Base-by-base conservation (phyloP, 148 eudicot species). In the Rhododendron molle region DNA sequence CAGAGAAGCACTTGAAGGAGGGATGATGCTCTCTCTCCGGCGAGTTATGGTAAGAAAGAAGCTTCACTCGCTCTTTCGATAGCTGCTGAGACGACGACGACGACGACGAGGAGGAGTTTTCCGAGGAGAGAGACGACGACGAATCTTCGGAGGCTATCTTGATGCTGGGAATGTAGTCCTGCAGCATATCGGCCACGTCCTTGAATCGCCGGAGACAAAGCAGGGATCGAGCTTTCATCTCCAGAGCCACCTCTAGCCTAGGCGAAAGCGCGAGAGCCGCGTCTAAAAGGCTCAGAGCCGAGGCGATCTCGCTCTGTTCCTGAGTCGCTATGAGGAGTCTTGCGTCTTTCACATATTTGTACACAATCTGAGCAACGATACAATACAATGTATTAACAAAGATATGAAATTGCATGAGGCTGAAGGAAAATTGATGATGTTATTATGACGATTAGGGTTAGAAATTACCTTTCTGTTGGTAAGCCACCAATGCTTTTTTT, bases 401-500 rank as follows among this genome's bases (percentile, higher is more conserved):
- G 11, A 38, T 2, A 28, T 11, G 7, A 16, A 8, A 32, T 71
- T 71, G 76, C 30, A 43, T n/a, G 49, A 72, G 4, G 4, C 5
- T 14, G 76, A 13, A 26, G 0, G 32, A 38, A 32, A 60, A 58
- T 56, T 56, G 65, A 56, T 20, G 49, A 65, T 58, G 56, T 40
- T 60, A 12, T 11, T 43, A 56, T n/a, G n/a, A n/a, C 50, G 14
- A 32, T 82, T 9, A 67, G 49, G n/a, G 8, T 46, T 46, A 16
- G 32, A 83, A 6, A 16, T 71, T 82, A 95, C 99, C 98, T 97
- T 97, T 93, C 88, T 94, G 86, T 94, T 95, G 86, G 89, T 95
- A 50, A 94, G 92, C 99, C 99, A 97, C 99, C 99, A 97, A 84
- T 92, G 95, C 76, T 93, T 95, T 91, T 89, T 95, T 12, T 97